Evolutionary conservation across 805 yeast species (phyloP).

Genomic region (Cyberlindnera petersonii): DNA sequence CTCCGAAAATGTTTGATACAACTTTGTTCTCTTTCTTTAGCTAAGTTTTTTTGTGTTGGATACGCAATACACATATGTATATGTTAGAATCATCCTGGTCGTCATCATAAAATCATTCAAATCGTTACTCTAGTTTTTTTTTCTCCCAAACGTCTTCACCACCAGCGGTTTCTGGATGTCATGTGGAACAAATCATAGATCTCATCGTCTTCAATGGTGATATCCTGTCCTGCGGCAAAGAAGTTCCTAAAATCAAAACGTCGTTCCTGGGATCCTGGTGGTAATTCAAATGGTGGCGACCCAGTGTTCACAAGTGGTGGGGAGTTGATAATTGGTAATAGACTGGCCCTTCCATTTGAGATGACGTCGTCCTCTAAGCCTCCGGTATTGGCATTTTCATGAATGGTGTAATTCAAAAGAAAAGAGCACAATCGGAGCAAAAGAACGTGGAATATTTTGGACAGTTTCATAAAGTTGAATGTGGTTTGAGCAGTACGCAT

Average conservation of each 20-base stretch:
- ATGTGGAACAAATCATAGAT: constrained; percentile 15
- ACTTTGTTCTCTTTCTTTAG: too few relatives aligned
- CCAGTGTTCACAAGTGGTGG: neutral
- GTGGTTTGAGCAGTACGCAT: constrained; percentile 12
- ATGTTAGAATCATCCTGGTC: neutral
- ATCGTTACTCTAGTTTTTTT: neutral
- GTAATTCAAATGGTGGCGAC: neutral
- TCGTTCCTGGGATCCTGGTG: constrained; percentile 1
- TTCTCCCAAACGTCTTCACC: neutral
- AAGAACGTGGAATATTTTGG: constrained; percentile 17
- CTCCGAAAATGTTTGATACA: too few relatives aligned
- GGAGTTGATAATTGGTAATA: neutral
- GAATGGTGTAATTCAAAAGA: constrained; percentile 7
- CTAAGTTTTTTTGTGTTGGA: neutral
- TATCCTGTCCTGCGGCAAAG: constrained; percentile 10
- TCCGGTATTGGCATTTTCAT: too few relatives aligned
- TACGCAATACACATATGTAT: neutral
- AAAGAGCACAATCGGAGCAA: constrained; percentile 14
- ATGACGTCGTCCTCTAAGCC: too few relatives aligned
- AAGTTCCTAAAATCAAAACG: constrained; percentile 14
- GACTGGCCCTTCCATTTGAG: too few relatives aligned
- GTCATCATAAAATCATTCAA: too few relatives aligned
- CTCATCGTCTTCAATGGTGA: constrained; percentile 11
- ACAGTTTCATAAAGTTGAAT: constrained; percentile 17
- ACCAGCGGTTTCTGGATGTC: constrained; percentile 9